Evolutionary conservation across 768 basidiomycete species (phyloP).

Genomic region (Tephrocybe rancida): DNA sequence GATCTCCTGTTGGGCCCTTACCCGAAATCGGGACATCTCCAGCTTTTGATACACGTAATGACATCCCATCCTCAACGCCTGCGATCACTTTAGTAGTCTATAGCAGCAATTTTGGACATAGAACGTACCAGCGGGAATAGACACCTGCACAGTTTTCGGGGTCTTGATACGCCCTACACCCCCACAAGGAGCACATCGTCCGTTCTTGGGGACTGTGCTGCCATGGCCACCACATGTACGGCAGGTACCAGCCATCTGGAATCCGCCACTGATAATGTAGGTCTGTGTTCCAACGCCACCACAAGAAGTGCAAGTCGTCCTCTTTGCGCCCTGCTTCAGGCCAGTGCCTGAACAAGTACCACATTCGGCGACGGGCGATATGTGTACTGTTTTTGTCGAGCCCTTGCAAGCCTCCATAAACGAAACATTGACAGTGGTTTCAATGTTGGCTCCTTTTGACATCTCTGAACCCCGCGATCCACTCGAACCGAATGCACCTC

Average conservation of each 20-base stretch:
- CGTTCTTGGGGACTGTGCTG: slow-evolving; percentile 72
- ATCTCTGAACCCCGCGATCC: slow-evolving; percentile 44
- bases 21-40: slow-evolving; percentile 87
- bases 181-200: slow-evolving; percentile 78
- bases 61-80: slow-evolving; percentile 97
- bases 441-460: slow-evolving; percentile 79
- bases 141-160: slow-evolving; percentile 76
- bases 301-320: slow-evolving; percentile 78
- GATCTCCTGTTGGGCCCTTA: slow-evolving; percentile 79
- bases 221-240: slow-evolving; percentile 81
- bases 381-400: slow-evolving; percentile 68
- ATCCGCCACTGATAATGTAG: slow-evolving; percentile 89
- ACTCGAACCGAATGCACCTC: slow-evolving; percentile 55
- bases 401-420: slow-evolving; percentile 98
- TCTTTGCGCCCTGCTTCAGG: slow-evolving; percentile 83
- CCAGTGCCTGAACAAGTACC: slow-evolving; percentile 84
- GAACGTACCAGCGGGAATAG: slow-evolving; percentile 81
- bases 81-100: slow-evolving; percentile 10
- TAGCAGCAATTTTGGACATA: slow-evolving; percentile 3
- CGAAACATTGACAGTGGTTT: slow-evolving; percentile 69
- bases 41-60: slow-evolving; percentile 73
- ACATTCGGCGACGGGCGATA: slow-evolving; percentile 85
- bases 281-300: slow-evolving; percentile 86
- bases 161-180: slow-evolving; percentile 89
- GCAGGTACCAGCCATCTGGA: slow-evolving; percentile 97